Base-by-base conservation (phyloP, 169 alveolate species). In the Amoebophrya sp. region DNA sequence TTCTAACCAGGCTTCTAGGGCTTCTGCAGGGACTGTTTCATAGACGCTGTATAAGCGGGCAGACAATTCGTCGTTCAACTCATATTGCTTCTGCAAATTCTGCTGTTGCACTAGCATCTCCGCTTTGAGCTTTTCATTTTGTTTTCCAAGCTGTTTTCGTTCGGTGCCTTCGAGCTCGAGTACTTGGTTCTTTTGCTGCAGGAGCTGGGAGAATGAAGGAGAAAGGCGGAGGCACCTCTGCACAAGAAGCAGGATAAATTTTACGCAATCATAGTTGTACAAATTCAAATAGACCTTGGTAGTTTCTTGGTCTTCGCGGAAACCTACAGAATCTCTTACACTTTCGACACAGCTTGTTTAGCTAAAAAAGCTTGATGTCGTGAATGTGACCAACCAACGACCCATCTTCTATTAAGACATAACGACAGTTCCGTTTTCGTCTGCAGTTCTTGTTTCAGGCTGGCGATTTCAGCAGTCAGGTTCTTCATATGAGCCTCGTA, bases 401-500 rank as follows among this genome's bases (percentile, higher is more conserved):
- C n/a, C n/a, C n/a, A n/a, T n/a, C n/a, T n/a, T n/a, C n/a, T n/a
- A n/a, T n/a, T n/a, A n/a, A n/a, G n/a, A n/a, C n/a, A n/a, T n/a
- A n/a, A n/a, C n/a, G n/a, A n/a, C n/a, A n/a, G n/a, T 65, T 65
- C 83, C 83, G 83, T 65, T 65, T 65, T 65, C 83, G 83, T 65
- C 83, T 65, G 83, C 83, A 65, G 83, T 36, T 65, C 83, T 18
- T 65, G 83, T 26, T 65, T 6, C 83, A 65, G 83, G 33, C 33
- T 6, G 33, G 83, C 83, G 33, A 65, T 65, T 36, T 65, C 83
- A 10, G 83, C 2, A 1, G 1, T 29, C 26, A 12, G 26, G 26
- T 65, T 65, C 26, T 65, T 65, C 83, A 26, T 29, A 36, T 12
- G n/a, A 1, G 12, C 3, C 26, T 65, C 83, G 83, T 65, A 65